Evolutionary conservation across 176 grass and related monocot species (phyloP).

Genomic region (Cenchrus americanus): DNA sequence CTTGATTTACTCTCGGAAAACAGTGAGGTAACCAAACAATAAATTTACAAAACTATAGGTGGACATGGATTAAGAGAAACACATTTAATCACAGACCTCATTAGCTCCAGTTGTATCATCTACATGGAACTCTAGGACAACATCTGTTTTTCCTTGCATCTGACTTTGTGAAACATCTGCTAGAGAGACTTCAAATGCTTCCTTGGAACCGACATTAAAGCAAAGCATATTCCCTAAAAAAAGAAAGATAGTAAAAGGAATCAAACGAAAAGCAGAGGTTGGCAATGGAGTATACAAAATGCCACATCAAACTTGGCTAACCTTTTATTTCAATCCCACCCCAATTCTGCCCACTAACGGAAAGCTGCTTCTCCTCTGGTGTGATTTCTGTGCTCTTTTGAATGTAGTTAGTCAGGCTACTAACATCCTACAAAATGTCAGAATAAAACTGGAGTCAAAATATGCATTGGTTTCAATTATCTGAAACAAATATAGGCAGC

Average conservation of each 20-base stretch:
- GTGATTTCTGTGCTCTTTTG: slow-evolving; percentile 77
- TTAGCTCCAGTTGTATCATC: slow-evolving; percentile 97
- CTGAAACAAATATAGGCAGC: not conserved
- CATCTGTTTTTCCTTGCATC: slow-evolving; percentile 96
- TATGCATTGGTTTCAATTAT: slow-evolving; percentile 11
- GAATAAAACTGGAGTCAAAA: slow-evolving; percentile 28
- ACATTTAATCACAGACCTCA: slow-evolving; percentile 55
- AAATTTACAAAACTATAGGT: slow-evolving; percentile 26
- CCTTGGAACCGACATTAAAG: slow-evolving; percentile 80
- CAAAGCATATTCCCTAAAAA: slow-evolving; percentile 83
- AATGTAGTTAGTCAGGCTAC: slow-evolving; percentile 72
- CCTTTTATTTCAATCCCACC: slow-evolving; percentile 84
- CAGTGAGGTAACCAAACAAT: slow-evolving; percentile 8
- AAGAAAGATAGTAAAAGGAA: slow-evolving; percentile 20
- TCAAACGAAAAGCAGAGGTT: slow-evolving; percentile 27
- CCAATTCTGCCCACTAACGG: slow-evolving; percentile 83
- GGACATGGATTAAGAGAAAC: slow-evolving; percentile 19
- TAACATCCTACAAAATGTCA: slow-evolving; percentile 71
- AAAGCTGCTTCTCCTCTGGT: slow-evolving; percentile 90
- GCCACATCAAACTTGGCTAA: slow-evolving; percentile 39
- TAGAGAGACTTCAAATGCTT: slow-evolving; percentile 94
- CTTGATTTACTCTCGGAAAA: not conserved
- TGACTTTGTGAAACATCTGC: slow-evolving; percentile 92
- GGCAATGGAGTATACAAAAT: slow-evolving; percentile 12
- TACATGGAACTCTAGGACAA: slow-evolving; percentile 89